Base-by-base conservation (phyloP, 768 basidiomycete species). In the Pleurotus tuoliensis region DNA sequence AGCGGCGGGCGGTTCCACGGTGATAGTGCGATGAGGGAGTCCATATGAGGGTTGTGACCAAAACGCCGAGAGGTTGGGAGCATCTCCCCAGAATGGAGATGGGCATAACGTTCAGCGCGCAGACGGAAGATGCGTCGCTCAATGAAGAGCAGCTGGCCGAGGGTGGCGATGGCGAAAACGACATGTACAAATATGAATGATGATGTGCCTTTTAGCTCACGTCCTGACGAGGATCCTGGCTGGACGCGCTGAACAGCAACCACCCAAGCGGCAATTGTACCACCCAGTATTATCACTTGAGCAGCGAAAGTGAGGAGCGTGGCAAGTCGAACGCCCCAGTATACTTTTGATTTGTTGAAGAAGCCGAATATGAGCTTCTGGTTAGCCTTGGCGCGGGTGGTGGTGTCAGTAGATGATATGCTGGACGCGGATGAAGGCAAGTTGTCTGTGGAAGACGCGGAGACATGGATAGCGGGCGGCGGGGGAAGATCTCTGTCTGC, bases 1-100 rank as follows among this genome's bases (percentile, higher is more conserved):
- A 89, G 70, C 11, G 86, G 79, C 1, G 85, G 86, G 20, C 87
- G 74, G 66, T 83, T 83, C 88, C 88, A 90, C 1, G 88, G 88
- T 8, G 86, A 80, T 58, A 78, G 74, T 3, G 74, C 76, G 40
- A 83, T 70, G 25, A 61, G 62, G 5, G 69, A 64, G 54, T 67
- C 69, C 9, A 61, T 58, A 30, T 55, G 57, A 52, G 59, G 61
- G 20, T 62, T 61, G 24, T 24, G 51, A 22, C 46, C 46, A 20
- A 47, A 25, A 56, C 65, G 61, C 47, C 75, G 66, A 51, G 73
- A 69, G n/a, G 70, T 68, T 39, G 81, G 80, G 15, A 81, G 66
- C 39, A 78, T 70, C 54, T 80, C 76, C n/a, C 83, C 86, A 2
- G 84, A 83, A 64, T 88, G 83, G 6, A 80, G 56, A 66, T 79